Evolutionary conservation across 2,329 filamentous ascomycete species (phyloP).

Genomic region (Cytospora chrysosperma): DNA sequence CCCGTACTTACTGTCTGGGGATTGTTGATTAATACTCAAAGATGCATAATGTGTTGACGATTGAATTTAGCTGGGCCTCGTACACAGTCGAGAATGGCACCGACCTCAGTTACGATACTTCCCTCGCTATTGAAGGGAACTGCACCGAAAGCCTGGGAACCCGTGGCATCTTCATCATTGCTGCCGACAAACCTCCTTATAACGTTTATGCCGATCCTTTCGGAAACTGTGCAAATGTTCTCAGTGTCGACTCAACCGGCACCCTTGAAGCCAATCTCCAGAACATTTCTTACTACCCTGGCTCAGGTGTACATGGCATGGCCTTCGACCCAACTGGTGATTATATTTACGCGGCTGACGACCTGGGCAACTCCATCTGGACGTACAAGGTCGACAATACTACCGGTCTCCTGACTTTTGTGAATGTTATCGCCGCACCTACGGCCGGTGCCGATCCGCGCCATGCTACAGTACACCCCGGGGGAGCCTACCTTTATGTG

Average conservation of each 20-base stretch:
- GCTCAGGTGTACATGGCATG: slow-evolving; percentile 27
- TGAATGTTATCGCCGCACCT: neutral
- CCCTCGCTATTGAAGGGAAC: slow-evolving; percentile 17
- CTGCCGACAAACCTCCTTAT: slow-evolving; percentile 18
- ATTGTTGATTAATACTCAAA: too few relatives aligned
- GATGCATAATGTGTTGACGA: too few relatives aligned
- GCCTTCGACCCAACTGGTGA: slow-evolving; percentile 16
- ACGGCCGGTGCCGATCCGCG: slow-evolving; percentile 21
- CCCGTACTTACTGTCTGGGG: slow-evolving; percentile 14
- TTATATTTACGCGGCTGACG: slow-evolving; percentile 28
- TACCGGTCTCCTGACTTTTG: slow-evolving; percentile 12
- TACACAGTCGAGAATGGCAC: slow-evolving; percentile 15
- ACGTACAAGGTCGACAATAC: slow-evolving; percentile 22
- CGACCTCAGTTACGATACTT: slow-evolving; percentile 11
- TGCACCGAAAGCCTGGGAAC: slow-evolving; percentile 21
- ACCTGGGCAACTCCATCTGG: slow-evolving; percentile 27
- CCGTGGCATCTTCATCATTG: slow-evolving; percentile 6
- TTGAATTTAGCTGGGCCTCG: neutral
- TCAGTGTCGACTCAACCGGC: slow-evolving; percentile 21
- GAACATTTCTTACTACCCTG: slow-evolving; percentile 24
- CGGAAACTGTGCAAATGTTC: slow-evolving; percentile 26
- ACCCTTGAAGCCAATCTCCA: slow-evolving; percentile 9
- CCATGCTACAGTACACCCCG: slow-evolving; percentile 24
- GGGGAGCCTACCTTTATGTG: slow-evolving; percentile 25
- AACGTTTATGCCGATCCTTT: slow-evolving; percentile 25